Percentiles rank a stretch among this genome's conserved stretches.
These are phyloP conservation scores for Rossbeevera mucosa DNA, from an alignment of 768 basidiomycete species.

Conservation along the genomic window DNA sequence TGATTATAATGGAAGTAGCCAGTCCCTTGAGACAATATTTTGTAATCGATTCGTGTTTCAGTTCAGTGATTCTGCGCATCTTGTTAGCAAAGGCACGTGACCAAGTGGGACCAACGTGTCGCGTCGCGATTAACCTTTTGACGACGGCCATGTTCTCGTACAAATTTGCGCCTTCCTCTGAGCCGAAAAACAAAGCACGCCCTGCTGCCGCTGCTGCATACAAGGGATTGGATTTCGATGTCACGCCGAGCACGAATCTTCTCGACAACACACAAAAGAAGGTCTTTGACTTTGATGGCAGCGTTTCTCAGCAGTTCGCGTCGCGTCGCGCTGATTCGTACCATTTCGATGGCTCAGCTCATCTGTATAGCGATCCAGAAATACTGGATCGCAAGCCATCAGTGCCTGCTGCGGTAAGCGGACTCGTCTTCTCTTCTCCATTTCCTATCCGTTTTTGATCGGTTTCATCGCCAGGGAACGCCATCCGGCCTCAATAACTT, in stretches of 20 bases:
- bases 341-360: constrained; percentile 5
- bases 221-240: constrained; percentile 10
- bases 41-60: too few relatives aligned
- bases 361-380: constrained; percentile 1
- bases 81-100: too few relatives aligned
- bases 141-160: constrained; percentile 10
- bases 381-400: constrained; percentile 4
- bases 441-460: background rate
- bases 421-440: background rate
- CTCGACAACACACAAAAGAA: constrained; percentile 3
- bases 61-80: too few relatives aligned
- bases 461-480: constrained; percentile 3
- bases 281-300: constrained; percentile 3
- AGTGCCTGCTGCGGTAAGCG: constrained; percentile 6
- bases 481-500: constrained; percentile 8
- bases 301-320: constrained; percentile 9
- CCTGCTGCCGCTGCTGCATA: constrained; percentile 1
- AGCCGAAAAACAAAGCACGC: constrained; percentile 7
- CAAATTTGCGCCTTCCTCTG: constrained; percentile 16
- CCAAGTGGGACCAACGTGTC: background rate
- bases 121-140: background rate
- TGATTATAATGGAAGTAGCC: too few relatives aligned
- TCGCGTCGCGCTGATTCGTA: constrained; percentile 13
- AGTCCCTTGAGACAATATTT: too few relatives aligned
- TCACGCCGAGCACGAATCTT: constrained; percentile 6